Conservation (phyloP, 768 basidiomycete species). For the Suillus discolor region DNA sequence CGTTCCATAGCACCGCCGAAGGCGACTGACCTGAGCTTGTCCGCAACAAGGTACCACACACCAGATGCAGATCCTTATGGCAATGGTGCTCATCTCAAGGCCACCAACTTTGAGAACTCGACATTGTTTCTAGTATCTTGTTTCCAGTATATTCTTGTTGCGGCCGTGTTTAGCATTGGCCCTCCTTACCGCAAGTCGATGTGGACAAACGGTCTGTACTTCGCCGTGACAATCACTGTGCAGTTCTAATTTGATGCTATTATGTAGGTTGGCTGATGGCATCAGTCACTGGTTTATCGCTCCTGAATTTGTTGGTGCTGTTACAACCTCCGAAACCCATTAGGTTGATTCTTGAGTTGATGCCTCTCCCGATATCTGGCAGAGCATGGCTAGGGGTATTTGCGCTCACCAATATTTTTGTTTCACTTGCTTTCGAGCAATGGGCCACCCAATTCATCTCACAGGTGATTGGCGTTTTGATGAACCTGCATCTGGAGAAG, state of each 20-base stretch:
- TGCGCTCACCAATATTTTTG: slow-evolving; percentile 67
- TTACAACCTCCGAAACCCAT: slow-evolving; percentile 67
- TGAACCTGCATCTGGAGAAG: slow-evolving; percentile 42
- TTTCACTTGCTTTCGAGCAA: slow-evolving; percentile 77
- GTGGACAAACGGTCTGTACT: slow-evolving; percentile 85
- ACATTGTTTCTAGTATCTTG: slow-evolving; percentile 91
- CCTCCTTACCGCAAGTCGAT: slow-evolving; percentile 95
- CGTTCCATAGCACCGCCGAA: not conserved
- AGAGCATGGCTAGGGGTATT: slow-evolving; percentile 69
- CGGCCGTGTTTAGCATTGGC: slow-evolving; percentile 96
- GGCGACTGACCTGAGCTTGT: slow-evolving; percentile 28
- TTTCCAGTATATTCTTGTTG: slow-evolving; percentile 98
- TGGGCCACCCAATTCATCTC: slow-evolving; percentile 68
- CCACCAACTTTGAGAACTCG: slow-evolving; percentile 91
- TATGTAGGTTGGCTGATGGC: slow-evolving; percentile 76
- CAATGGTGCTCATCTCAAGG: slow-evolving; percentile 72
- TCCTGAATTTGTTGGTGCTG: slow-evolving; percentile 78
- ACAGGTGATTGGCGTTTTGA: slow-evolving; percentile 49
- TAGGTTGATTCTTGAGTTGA: slow-evolving; percentile 69
- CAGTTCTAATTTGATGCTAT: not conserved
- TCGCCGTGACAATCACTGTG: slow-evolving; percentile 2
- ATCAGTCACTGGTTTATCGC: slow-evolving; percentile 66
- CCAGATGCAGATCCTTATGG: slow-evolving; percentile 44
- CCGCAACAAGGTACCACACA: slow-evolving; percentile 61
- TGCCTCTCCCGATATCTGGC: slow-evolving; percentile 70